Evolutionary conservation across 75 land plant species (phyloP).

Genomic region (Picea sitchensis): DNA sequence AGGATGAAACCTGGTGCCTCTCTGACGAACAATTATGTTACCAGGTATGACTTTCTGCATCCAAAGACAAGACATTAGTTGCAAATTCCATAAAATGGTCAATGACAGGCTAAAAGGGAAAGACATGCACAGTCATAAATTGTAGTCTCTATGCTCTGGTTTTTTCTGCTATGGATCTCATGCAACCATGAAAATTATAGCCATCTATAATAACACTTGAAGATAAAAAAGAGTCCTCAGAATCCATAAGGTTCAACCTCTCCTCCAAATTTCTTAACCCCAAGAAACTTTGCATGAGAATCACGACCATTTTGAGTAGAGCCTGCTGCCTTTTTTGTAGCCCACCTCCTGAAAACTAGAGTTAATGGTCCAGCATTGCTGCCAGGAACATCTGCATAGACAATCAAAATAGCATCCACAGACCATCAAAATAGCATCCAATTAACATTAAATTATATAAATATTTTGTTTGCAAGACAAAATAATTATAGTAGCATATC

Average conservation of each 20-base stretch:
- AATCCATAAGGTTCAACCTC: constrained; percentile 38
- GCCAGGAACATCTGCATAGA: constrained; percentile 13
- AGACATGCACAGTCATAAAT: neutral
- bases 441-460: too few relatives aligned
- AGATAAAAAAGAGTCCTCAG: neutral
- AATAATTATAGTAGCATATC: too few relatives aligned
- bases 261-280: constrained; percentile 94
- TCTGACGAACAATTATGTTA: constrained; percentile 90
- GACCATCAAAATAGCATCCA: too few relatives aligned
- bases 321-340: constrained; percentile 91
- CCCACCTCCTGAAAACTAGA: constrained; percentile 80
- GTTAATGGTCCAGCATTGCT: constrained; percentile 38
- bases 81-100: too few relatives aligned
- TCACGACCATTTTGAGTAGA: constrained; percentile 91
- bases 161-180: neutral
- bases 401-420: neutral
- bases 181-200: neutral
- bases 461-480: too few relatives aligned
- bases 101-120: neutral
- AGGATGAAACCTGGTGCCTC: constrained; percentile 93
- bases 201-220: neutral
- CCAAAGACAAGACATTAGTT: constrained; percentile 2
- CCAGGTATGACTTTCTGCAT: constrained; percentile 93
- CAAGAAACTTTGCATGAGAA: constrained; percentile 80
- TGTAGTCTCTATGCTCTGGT: neutral